phyloP scores from a whole-genome alignment of 1,284 basidiomycete species.

The Ustilago cynodontis region DNA sequence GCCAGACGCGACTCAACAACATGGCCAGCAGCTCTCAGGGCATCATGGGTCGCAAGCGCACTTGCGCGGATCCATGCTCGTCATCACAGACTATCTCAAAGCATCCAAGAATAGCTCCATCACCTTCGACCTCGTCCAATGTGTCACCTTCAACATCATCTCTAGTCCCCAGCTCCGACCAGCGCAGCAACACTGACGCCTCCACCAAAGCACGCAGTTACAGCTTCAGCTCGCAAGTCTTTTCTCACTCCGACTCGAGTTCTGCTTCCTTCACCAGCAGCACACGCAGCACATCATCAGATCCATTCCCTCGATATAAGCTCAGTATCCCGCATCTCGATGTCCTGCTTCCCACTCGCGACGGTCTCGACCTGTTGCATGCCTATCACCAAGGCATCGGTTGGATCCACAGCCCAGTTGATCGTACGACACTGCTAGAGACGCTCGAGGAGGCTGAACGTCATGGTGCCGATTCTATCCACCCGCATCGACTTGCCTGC shows the following conservation, averaged over 20 bases:
- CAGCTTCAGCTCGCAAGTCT: constrained; percentile 6
- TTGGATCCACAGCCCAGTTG: constrained; percentile 36
- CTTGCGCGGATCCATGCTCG: constrained; percentile 10
- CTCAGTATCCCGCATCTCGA: constrained; percentile 37
- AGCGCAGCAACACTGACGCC: background rate
- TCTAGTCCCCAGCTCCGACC: background rate
- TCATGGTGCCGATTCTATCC: constrained; percentile 34
- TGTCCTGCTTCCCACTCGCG: constrained; percentile 21
- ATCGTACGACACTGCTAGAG: constrained; percentile 30
- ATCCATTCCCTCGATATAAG: constrained; percentile 25
- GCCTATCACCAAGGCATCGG: constrained; percentile 37
- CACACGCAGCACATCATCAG: background rate
- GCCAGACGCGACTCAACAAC: background rate
- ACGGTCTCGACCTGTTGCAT: constrained; percentile 33
- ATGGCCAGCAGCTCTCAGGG: constrained; percentile 8
- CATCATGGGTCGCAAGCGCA: constrained; percentile 25
- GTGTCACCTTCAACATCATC: background rate
- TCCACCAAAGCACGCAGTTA: background rate
- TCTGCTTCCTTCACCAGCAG: background rate
- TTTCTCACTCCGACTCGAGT: background rate
- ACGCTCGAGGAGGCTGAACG: constrained; percentile 34
- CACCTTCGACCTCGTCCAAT: background rate
- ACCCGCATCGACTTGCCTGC: constrained; percentile 39
- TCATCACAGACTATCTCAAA: constrained; percentile 14
- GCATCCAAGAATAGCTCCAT: constrained; percentile 8